Evolutionary conservation across 257 asterid genomes (phyloP).

Genomic region (Solanum pimpinellifolium): DNA sequence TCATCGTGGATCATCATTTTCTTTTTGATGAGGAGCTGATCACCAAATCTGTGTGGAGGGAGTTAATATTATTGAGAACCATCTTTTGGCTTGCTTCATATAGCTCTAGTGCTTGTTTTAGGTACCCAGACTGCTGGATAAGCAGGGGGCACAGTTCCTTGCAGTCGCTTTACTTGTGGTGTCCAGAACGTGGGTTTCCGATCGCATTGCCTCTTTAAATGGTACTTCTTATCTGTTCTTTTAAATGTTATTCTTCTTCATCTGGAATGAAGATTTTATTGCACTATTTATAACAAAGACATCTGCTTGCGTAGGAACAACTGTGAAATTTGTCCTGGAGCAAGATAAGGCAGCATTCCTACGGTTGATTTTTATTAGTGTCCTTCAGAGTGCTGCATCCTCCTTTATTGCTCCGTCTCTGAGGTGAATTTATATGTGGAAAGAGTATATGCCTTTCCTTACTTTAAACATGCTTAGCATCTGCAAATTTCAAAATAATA

Average conservation of each 20-base stretch:
- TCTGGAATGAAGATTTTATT: background rate
- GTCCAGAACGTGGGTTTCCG: slow-evolving; percentile 95
- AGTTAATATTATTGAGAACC: background rate
- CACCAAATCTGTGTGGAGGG: background rate
- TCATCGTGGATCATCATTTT: background rate
- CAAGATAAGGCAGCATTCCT: slow-evolving; percentile 86
- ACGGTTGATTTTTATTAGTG: slow-evolving; percentile 83
- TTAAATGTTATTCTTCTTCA: slow-evolving; percentile 6
- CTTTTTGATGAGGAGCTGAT: background rate
- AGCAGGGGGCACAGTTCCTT: slow-evolving; percentile 94
- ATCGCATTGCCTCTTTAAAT: slow-evolving; percentile 94
- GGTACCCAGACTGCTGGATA: slow-evolving; percentile 92
- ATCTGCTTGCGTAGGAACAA: slow-evolving; percentile 59
- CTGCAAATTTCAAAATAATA: background rate
- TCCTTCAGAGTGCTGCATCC: slow-evolving; percentile 98
- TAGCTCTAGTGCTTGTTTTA: slow-evolving; percentile 17
- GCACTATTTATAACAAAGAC: slow-evolving; percentile 1
- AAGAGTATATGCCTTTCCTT: background rate
- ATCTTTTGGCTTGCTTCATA: background rate
- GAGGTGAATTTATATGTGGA: slow-evolving; percentile 39
- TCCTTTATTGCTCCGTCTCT: slow-evolving; percentile 95
- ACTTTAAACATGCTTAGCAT: background rate
- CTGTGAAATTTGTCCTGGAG: slow-evolving; percentile 88
- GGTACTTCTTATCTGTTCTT: slow-evolving; percentile 29
- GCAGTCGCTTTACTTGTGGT: slow-evolving; percentile 84